A percentile compares a stretch with the other conserved stretches of the same genome.
phyloP scores from a whole-genome alignment of 2,329 filamentous ascomycete genomes.

The Orbilia oligospora region DNA sequence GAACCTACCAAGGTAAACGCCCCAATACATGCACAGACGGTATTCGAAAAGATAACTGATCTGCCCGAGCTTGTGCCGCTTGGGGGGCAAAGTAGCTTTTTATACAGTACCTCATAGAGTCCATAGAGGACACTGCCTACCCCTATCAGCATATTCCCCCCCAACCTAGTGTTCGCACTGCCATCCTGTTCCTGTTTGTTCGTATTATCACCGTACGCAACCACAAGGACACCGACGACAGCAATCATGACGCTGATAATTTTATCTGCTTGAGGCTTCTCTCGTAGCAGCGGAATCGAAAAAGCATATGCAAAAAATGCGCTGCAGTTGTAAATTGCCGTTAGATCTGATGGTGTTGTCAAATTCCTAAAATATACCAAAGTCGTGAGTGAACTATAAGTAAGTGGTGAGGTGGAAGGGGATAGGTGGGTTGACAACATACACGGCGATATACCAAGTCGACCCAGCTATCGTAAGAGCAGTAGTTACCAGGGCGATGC shows the following conservation, averaged over 20 bases:
- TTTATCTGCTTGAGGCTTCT: conserved; percentile 87
- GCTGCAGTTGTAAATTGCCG: conserved; percentile 98
- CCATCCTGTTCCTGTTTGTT: conserved; percentile 64
- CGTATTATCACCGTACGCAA: conserved; percentile 87
- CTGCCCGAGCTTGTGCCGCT: conserved; percentile 86
- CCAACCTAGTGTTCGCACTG: conserved; percentile 76
- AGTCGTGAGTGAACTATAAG: not conserved
- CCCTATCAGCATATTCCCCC: conserved; percentile 94
- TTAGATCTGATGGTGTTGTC: conserved; percentile 93
- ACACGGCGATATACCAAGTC: conserved; percentile 94
- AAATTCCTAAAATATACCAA: conserved; percentile 71
- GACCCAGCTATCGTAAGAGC: conserved; percentile 90
- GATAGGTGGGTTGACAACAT: conserved; percentile 12
- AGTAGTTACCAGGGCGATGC: conserved; percentile 84
- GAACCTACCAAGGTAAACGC: conserved; percentile 78
- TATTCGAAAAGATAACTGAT: conserved; percentile 96
- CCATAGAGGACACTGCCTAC: conserved; percentile 92
- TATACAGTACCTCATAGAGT: conserved; percentile 97
- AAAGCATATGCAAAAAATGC: conserved; percentile 99
- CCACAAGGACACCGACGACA: conserved; percentile 90
- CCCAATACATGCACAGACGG: conserved; percentile 89
- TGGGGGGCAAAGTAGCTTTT: conserved; percentile 90
- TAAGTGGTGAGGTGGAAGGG: too few species aligned
- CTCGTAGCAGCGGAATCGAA: conserved; percentile 87
- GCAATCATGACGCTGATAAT: conserved; percentile 87